Base-by-base conservation (phyloP, 345 rosid species). In the Bruguiera parviflora region DNA sequence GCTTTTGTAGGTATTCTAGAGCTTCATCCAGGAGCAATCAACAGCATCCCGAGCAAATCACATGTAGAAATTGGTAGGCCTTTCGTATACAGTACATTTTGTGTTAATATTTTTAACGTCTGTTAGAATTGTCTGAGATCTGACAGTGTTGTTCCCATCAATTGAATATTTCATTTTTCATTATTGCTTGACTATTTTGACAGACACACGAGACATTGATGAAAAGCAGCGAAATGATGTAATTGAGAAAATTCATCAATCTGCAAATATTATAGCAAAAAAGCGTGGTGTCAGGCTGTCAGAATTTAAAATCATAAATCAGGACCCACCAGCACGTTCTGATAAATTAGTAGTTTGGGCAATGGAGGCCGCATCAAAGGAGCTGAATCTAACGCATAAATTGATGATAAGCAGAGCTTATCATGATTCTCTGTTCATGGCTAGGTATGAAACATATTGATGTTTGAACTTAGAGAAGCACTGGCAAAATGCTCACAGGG, bases 371-470 rank as follows among this genome's bases (percentile, higher is more conserved):
- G 86, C 96, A 70, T 77, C 95, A 1, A 79, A 77, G 58, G 95
- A 89, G 73, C 83, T 94, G 53, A 83, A 88, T 78, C 80, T 91
- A 58, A 81, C 92, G 5, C 86, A 87, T 67, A 91, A 87, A 82
- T 75, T 73, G 73, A 91, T 94, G 98, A 87, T 91, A 51, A 94
- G 98, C 86, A 84, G 97, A 84, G 98, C 96, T 76, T 94, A 94
- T 77, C 98, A 94, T 61, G 97, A 94, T 84, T 88, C 98, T 21
- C 81, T 91, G 69, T 94, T 94, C 77, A 87, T 94, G 98, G 96
- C 97, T 63, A 94, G 98, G 98, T 94, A 75, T 51, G 57, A 69
- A 18, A 43, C 18, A 11, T 43, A 3, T 43, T 43, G 5, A 43
- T 15, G 4, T 13, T 43, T 43, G 49, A 43, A 11, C 49, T 43